Conservation (phyloP, 768 basidiomycete genomes). For the Russula earlei region DNA sequence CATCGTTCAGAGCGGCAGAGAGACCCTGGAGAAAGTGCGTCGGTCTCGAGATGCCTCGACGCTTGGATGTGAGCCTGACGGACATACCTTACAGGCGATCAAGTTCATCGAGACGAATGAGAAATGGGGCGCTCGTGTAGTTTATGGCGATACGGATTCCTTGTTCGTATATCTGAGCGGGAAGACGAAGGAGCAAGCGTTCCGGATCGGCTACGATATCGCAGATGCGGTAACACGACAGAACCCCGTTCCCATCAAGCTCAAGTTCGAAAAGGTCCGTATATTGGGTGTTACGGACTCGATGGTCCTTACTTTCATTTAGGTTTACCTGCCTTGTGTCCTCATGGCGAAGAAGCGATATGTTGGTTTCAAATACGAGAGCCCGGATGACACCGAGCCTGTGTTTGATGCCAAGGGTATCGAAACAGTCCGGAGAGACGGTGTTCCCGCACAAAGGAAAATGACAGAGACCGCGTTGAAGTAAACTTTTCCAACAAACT, state of each 20-base stretch:
- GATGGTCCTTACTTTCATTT: not conserved
- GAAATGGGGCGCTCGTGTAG: constrained; percentile 84
- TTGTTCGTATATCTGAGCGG: constrained; percentile 88
- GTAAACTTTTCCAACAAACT: constrained; percentile 33
- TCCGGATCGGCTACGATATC: constrained; percentile 87
- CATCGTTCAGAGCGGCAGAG: constrained; percentile 93
- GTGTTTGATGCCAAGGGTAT: constrained; percentile 96
- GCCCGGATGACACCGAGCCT: constrained; percentile 65
- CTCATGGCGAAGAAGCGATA: constrained; percentile 99
- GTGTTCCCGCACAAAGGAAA: constrained; percentile 82
- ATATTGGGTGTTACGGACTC: constrained; percentile 3
- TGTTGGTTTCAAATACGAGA: constrained; percentile 94
- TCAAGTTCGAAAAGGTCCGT: constrained; percentile 93
- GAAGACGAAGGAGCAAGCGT: constrained; percentile 88
- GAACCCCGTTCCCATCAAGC: constrained; percentile 87
- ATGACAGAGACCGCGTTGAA: constrained; percentile 87
- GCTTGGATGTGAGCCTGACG: not conserved
- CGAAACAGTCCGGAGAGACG: constrained; percentile 91
- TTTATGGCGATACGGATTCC: constrained; percentile 98
- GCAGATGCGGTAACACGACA: constrained; percentile 74
- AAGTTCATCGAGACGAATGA: constrained; percentile 59
- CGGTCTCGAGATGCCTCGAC: not conserved
- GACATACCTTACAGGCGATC: constrained; percentile 62
- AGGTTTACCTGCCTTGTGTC: constrained; percentile 93
- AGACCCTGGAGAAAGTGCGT: constrained; percentile 85